These are phyloP conservation scores for Aureobasidium sp. DNA, from an alignment of 2,329 filamentous ascomycete genomes.

Conservation along the genomic window DNA sequence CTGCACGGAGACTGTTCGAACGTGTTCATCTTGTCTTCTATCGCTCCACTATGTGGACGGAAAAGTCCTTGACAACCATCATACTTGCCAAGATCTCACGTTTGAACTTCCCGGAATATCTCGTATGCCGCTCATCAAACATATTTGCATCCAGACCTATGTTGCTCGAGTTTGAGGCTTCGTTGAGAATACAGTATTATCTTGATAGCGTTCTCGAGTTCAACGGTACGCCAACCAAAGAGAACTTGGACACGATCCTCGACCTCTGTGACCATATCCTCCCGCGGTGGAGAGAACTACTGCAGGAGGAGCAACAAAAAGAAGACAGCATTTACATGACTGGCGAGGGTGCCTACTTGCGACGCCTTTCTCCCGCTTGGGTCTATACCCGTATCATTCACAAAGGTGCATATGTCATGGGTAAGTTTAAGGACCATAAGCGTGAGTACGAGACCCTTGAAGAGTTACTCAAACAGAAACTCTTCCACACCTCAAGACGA, in stretches of 20 bases:
- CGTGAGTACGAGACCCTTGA: conserved; percentile 67
- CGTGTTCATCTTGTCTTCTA: conserved; percentile 95
- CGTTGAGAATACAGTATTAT: conserved; percentile 71
- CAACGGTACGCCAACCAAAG: conserved; percentile 60
- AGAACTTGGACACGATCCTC: conserved; percentile 61
- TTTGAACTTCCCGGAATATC: conserved; percentile 80
- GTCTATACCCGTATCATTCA: conserved; percentile 90
- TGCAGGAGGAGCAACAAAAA: conserved; percentile 69
- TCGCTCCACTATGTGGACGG: conserved; percentile 91
- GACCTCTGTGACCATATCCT: conserved; percentile 68
- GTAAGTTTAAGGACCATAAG: conserved; percentile 71
- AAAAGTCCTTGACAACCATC: conserved; percentile 91
- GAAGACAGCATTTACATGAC: conserved; percentile 71
- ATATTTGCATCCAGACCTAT: conserved; percentile 73
- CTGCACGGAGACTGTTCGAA: conserved; percentile 76
- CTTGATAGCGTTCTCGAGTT: conserved; percentile 80
- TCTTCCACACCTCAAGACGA: conserved; percentile 79
- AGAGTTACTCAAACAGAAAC: conserved; percentile 69
- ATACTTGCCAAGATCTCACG: conserved; percentile 86
- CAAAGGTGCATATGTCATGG: conserved; percentile 73
- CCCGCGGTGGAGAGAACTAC: conserved; percentile 68
- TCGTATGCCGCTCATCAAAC: conserved; percentile 81
- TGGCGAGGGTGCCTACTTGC: conserved; percentile 81
- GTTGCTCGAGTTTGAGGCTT: conserved; percentile 82
- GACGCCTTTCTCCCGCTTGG: conserved; percentile 84